Conservation (phyloP, 805 yeast species). For the Yarrowia sp. region DNA sequence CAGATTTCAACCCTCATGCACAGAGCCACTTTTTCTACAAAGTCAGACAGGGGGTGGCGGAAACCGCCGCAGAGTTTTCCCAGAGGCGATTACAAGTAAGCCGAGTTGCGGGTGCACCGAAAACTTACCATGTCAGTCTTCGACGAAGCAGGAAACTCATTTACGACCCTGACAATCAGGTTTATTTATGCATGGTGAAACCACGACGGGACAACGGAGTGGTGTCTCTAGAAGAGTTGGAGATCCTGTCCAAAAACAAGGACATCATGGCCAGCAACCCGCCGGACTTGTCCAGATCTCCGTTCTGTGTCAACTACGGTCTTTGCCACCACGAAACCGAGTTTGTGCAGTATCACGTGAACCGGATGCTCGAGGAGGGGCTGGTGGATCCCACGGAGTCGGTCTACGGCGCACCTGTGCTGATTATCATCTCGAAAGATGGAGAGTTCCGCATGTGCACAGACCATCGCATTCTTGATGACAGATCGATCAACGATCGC, state of each 20-base stretch:
- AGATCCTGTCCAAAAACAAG: not conserved
- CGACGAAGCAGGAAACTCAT: slow-evolving; percentile 7
- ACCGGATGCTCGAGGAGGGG: slow-evolving; percentile 10
- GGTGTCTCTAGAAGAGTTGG: not conserved
- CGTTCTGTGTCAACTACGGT: slow-evolving; percentile 21
- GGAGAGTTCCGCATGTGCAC: slow-evolving; percentile 32
- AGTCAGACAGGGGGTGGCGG: slow-evolving; percentile 9
- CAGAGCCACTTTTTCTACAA: slow-evolving; percentile 22
- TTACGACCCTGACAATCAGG: slow-evolving; percentile 28
- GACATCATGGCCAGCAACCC: slow-evolving; percentile 2
- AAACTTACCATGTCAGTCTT: slow-evolving; percentile 18
- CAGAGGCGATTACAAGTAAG: not conserved
- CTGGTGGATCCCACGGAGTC: slow-evolving; percentile 6
- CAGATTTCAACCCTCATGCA: not conserved
- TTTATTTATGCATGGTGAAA: slow-evolving; percentile 21
- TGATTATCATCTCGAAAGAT: slow-evolving; percentile 13
- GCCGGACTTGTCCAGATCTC: slow-evolving; percentile 8
- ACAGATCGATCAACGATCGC: slow-evolving; percentile 24
- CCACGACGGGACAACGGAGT: not conserved
- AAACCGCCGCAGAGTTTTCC: slow-evolving; percentile 13
- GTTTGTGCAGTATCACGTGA: slow-evolving; percentile 17
- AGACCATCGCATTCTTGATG: slow-evolving; percentile 7
- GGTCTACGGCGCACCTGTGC: slow-evolving; percentile 18
- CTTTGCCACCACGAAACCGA: slow-evolving; percentile 22
- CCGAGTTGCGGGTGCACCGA: not conserved